Evolutionary conservation across 495 filamentous ascomycete genomes (phyloP).

Genomic region (Amphirosellinia nigrospora): DNA sequence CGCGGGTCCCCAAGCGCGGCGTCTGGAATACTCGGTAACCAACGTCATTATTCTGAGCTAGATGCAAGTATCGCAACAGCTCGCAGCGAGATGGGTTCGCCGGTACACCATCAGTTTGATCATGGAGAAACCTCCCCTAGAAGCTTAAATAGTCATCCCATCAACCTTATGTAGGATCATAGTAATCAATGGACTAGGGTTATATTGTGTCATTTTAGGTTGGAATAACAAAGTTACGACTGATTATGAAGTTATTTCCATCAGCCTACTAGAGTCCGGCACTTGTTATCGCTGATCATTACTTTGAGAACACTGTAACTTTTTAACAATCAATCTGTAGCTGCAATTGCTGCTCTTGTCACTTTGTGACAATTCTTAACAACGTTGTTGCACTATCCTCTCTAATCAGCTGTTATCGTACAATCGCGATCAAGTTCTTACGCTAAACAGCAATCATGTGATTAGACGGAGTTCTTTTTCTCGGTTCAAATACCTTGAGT

Average conservation of each 20-base stretch:
- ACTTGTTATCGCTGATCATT: background rate
- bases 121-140: constrained; percentile 6
- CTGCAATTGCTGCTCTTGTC: background rate
- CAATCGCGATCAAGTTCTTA: background rate
- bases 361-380: background rate
- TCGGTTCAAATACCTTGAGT: no score
- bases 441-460: background rate
- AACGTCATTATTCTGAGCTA: constrained; percentile 25
- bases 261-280: no score
- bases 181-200: background rate
- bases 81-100: constrained; percentile 25
- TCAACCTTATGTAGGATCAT: background rate
- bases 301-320: background rate
- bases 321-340: background rate
- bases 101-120: constrained; percentile 1
- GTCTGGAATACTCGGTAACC: background rate
- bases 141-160: constrained; percentile 8
- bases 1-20: constrained; percentile 10
- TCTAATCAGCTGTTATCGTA: background rate
- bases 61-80: constrained; percentile 21
- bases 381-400: background rate
- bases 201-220: background rate
- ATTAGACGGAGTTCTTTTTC: no score
- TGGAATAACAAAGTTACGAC: background rate
- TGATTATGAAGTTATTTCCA: background rate